Percentiles rank a stretch among this genome's conserved stretches.
Evolutionary conservation across 2,329 filamentous ascomycete species (phyloP).

Genomic region (Alternaria novae-zelandiae): DNA sequence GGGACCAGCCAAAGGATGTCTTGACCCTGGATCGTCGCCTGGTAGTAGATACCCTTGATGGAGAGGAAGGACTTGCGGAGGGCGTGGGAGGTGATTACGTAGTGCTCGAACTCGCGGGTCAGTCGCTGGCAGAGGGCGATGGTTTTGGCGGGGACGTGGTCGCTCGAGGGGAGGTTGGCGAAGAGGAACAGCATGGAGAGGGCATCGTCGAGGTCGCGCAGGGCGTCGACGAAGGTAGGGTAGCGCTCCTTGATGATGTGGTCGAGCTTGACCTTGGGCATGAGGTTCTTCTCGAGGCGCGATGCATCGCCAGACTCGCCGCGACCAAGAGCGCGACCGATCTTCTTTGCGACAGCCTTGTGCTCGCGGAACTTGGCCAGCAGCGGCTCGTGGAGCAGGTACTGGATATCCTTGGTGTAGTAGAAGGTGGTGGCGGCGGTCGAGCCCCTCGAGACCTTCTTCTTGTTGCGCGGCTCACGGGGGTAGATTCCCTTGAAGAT

Average conservation of each 20-base stretch:
- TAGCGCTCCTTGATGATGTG: conserved; percentile 98
- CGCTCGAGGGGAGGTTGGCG: conserved; percentile 90
- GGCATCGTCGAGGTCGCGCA: conserved; percentile 95
- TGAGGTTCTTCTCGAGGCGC: conserved; percentile 88
- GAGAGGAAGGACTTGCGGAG: conserved; percentile 95
- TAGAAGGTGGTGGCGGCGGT: conserved; percentile 92
- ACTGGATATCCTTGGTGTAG: conserved; percentile 95
- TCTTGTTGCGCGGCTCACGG: conserved; percentile 93
- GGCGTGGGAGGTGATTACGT: conserved; percentile 89
- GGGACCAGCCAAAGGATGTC: conserved; percentile 97
- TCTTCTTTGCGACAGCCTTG: conserved; percentile 97
- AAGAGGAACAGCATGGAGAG: conserved; percentile 97
- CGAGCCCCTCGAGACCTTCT: conserved; percentile 91
- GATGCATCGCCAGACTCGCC: conserved; percentile 90
- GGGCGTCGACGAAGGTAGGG: conserved; percentile 91
- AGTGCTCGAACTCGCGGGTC: conserved; percentile 96
- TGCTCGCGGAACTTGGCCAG: conserved; percentile 95
- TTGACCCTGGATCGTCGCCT: conserved; percentile 95
- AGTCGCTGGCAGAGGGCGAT: conserved; percentile 93
- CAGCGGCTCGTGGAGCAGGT: conserved; percentile 94
- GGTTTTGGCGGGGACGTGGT: conserved; percentile 90
- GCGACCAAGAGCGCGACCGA: conserved; percentile 86
- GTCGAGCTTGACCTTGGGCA: conserved; percentile 88
- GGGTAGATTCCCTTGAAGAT: conserved; percentile 99
- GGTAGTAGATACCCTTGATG: conserved; percentile 99